Conservation (phyloP, 768 basidiomycete genomes). For the Lentinula edodes region DNA sequence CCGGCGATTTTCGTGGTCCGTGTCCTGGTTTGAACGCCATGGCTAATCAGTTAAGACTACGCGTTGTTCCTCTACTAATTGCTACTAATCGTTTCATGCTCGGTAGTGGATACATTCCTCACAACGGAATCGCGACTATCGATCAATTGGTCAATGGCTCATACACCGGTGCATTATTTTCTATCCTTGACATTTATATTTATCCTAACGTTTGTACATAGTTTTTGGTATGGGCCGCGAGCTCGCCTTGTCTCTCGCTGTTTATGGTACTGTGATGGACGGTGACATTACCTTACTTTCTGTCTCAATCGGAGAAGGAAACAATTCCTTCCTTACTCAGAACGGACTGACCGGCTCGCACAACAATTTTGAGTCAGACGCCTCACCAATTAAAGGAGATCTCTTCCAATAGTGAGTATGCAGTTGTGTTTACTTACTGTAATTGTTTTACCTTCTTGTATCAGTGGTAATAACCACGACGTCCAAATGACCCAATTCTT, state of each 20-base stretch:
- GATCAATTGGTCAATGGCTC: neutral
- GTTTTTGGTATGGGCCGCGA: neutral
- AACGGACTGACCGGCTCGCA: neutral
- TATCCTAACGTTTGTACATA: neutral
- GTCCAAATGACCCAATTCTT: neutral
- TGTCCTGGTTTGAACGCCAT: conserved; percentile 24
- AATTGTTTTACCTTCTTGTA: too few species aligned
- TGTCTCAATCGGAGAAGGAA: neutral
- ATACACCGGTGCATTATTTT: neutral
- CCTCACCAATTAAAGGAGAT: neutral
- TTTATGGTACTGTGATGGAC: neutral
- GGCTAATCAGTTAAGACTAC: conserved; percentile 14
- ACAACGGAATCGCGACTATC: neutral
- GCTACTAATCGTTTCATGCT: neutral
- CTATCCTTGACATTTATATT: neutral
- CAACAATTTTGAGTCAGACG: conserved; percentile 9
- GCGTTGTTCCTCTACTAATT: too few species aligned
- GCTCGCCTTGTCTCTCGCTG: neutral
- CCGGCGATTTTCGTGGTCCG: conserved; percentile 10
- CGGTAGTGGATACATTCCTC: neutral
- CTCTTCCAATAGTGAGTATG: neutral
- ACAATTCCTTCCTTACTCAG: neutral
- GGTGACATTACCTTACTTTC: neutral
- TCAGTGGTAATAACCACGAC: neutral
- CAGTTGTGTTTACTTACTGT: too few species aligned